A percentile compares a stretch with the other conserved stretches of the same genome.
phyloP scores from a whole-genome alignment of 352 stramenopile species.

The Thalassiosira livingstoniorum region DNA sequence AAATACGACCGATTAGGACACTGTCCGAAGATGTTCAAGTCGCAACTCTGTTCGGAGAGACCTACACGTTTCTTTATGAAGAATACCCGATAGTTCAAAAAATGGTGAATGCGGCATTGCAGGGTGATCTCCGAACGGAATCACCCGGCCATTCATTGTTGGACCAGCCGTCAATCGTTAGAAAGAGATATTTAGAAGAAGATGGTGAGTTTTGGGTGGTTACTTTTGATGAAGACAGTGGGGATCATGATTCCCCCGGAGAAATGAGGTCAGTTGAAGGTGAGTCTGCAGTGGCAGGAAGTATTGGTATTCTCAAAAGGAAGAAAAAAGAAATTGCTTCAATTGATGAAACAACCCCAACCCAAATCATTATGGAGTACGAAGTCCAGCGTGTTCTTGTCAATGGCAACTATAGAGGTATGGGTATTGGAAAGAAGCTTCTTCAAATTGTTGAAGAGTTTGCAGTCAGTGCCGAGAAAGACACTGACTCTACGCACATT shows the following conservation, averaged over 20 bases:
- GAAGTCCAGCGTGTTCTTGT: slow-evolving; percentile 74
- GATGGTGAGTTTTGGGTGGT: slow-evolving; percentile 73
- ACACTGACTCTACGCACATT: not conserved
- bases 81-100: slow-evolving; percentile 68
- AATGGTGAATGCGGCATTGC: slow-evolving; percentile 70
- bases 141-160: not conserved
- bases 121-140: slow-evolving; percentile 57
- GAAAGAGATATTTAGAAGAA: slow-evolving; percentile 46
- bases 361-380: slow-evolving; percentile 52
- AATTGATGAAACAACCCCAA: not conserved
- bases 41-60: slow-evolving; percentile 53
- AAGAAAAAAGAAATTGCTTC: slow-evolving; percentile 15
- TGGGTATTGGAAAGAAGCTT: slow-evolving; percentile 61
- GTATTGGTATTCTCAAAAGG: slow-evolving; percentile 56
- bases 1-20: slow-evolving; percentile 31
- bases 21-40: slow-evolving; percentile 48
- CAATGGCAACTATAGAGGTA: slow-evolving; percentile 51
- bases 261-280: not conserved
- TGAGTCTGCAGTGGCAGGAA: slow-evolving; percentile 48
- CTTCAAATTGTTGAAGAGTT: slow-evolving; percentile 50
- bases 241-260: not conserved
- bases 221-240: not conserved
- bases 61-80: slow-evolving; percentile 64
- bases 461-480: not conserved
- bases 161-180: slow-evolving; percentile 41